Evolutionary conservation across 2,329 filamentous ascomycete species (phyloP), one percentile per base, ranked within the genome.

Genomic region (Simplicillium sp.): DNA sequence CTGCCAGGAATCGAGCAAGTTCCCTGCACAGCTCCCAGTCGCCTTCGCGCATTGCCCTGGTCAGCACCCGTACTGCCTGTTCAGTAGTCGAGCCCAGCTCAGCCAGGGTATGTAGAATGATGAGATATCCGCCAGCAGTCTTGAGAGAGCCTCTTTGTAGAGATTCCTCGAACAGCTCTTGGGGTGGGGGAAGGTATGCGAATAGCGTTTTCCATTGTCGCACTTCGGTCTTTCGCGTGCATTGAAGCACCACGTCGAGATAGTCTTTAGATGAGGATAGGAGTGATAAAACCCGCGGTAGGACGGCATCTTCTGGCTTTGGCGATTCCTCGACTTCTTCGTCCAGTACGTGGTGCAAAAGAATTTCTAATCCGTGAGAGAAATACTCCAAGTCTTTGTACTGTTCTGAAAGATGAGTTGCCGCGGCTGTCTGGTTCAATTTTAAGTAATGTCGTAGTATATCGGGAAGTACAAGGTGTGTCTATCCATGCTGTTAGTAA

Each of bases 1-100:
- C 90, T 36, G 94, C 88, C 42, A 98, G 66, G 61, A 98, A 98
- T n/a, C 90, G 73, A 11, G 92, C 89, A 20, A 98, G 71, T 59
- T 98, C 92, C 52, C 88, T 92, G 64, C 92, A 97, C 20, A 98
- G 66, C 51, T 97, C 89, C 88, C 89, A 98, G 55, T 97, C 90
- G 37, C 81, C 80, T 58, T 89, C 87, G 28, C 79, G 72, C 53
- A 89, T 90, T 1, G 90, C 92, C 37, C 85, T 72, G 28, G 78
- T 79, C 43, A 98, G 73, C 17, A 98, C 67, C 11, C 88, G 77
- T 4, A 95, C 84, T 15, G 88, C 81, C 56, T 90, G 84, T 51
- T 86, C 81, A 12, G 80, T 82, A 15, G 80, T 83, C 2, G 80
- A 71, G 11, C 72, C 75, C 34, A 84, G 61, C 57, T 86, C 82